Percentiles rank a stretch among this genome's conserved stretches.
phyloP scores from a whole-genome alignment of 306 rosid species.

The Vachellia collinsii region DNA sequence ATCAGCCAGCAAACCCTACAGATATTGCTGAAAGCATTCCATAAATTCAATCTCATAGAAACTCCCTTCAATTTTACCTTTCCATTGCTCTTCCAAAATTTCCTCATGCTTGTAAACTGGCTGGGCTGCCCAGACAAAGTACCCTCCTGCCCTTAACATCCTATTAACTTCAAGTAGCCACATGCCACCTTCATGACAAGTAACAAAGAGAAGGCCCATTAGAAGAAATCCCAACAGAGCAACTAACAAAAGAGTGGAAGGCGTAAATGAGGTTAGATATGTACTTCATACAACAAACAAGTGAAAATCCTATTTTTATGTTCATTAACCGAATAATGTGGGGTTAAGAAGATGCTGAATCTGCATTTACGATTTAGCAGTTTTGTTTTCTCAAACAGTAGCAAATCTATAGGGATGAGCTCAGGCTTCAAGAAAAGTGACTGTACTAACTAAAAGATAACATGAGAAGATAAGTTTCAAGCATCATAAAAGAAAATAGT shows the following conservation, averaged over 20 bases:
- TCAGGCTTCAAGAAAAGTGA: conserved; percentile 22
- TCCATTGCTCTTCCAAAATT: conserved; percentile 89
- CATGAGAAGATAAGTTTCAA: conserved; percentile 7
- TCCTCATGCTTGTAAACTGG: conserved; percentile 97
- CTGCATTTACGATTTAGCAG: conserved; percentile 7
- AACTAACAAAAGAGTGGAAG: conserved; percentile 8
- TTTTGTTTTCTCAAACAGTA: conserved; percentile 2
- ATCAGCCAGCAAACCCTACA: background rate
- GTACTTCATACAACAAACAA: background rate
- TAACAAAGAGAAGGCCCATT: conserved; percentile 25
- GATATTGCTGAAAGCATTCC: conserved; percentile 25
- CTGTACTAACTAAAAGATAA: background rate
- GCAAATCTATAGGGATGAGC: conserved; percentile 26
- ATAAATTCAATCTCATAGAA: conserved; percentile 27
- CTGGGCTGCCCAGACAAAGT: conserved; percentile 99
- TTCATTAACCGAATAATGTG: conserved; percentile 22
- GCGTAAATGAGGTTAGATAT: background rate
- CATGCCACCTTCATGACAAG: conserved; percentile 82
- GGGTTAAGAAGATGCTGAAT: conserved; percentile 22
- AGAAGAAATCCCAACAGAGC: conserved; percentile 36
- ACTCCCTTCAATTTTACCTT: conserved; percentile 57
- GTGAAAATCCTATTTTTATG: conserved; percentile 24
- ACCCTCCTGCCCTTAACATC: conserved; percentile 95
- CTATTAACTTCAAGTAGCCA: conserved; percentile 92
- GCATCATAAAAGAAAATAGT: conserved; percentile 31